Conservation (phyloP, 1,139 yeast genomes). For the Fermentozyma sake region DNA sequence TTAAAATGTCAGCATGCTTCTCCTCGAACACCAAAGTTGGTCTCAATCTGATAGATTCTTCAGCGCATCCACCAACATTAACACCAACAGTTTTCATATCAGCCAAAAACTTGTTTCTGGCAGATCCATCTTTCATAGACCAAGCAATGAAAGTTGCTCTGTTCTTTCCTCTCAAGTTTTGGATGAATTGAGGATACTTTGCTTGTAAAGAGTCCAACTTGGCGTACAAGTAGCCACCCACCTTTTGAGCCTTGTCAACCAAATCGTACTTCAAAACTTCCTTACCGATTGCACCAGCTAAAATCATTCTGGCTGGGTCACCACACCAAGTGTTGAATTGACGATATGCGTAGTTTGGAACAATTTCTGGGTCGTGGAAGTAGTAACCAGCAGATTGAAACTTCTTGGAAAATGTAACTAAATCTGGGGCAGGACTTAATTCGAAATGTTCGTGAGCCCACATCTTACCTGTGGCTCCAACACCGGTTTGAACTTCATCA, state of each 20-base stretch:
- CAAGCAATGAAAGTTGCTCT: slow-evolving; percentile 79
- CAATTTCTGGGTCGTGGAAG: slow-evolving; percentile 64
- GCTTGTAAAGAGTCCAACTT: slow-evolving; percentile 48
- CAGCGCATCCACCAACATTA: slow-evolving; percentile 81
- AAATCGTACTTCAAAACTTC: slow-evolving; percentile 61
- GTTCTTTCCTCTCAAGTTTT: slow-evolving; percentile 67
- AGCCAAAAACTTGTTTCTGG: slow-evolving; percentile 55
- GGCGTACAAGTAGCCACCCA: slow-evolving; percentile 59
- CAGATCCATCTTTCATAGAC: slow-evolving; percentile 51
- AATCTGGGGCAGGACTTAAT: slow-evolving; percentile 68
- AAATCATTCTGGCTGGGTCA: slow-evolving; percentile 73
- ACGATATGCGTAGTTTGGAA: slow-evolving; percentile 71
- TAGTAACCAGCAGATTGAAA: slow-evolving; percentile 85
- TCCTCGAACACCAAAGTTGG: slow-evolving; percentile 73
- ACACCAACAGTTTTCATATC: slow-evolving; percentile 60
- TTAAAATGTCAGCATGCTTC: slow-evolving; percentile 67
- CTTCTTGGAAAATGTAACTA: slow-evolving; percentile 81
- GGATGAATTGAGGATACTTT: slow-evolving; percentile 48
- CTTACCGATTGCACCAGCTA: slow-evolving; percentile 65
- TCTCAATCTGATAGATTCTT: slow-evolving; percentile 66
- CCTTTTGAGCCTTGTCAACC: slow-evolving; percentile 48
- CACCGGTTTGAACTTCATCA: slow-evolving; percentile 87
- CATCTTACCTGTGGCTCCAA: slow-evolving; percentile 78
- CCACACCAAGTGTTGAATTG: slow-evolving; percentile 94
- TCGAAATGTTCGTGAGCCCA: slow-evolving; percentile 88